Percentiles rank a stretch among this genome's conserved stretches.
Conservation (phyloP, 192 early-diverging fungal species). For the Piromyces sp. region DNA sequence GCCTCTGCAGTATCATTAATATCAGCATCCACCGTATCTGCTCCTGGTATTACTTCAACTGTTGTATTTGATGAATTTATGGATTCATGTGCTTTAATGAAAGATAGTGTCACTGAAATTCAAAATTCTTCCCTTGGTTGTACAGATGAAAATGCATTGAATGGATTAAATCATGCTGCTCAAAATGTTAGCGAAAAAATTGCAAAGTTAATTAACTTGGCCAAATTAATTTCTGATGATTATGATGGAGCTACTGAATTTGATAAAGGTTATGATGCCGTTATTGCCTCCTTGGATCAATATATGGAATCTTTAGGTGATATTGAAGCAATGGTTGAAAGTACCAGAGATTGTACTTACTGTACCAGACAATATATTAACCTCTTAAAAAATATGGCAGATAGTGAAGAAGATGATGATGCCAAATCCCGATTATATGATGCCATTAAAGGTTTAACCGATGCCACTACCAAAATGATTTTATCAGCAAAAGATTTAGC, state of each 20-base stretch:
- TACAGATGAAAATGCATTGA: constrained; percentile 6
- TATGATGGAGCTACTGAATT: constrained; percentile 10
- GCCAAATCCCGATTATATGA: constrained; percentile 14
- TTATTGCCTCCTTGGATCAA: constrained; percentile 14
- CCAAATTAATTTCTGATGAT: constrained; percentile 11
- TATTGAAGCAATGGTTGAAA: constrained; percentile 19
- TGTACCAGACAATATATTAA: constrained; percentile 25
- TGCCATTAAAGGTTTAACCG: constrained; percentile 8
- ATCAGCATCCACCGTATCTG: constrained; percentile 16
- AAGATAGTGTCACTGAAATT: constrained; percentile 11
- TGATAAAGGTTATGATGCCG: constrained; percentile 20
- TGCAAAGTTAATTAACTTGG: constrained; percentile 22
- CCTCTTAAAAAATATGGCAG: constrained; percentile 17
- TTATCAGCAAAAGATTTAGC: background rate
- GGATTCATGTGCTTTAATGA: constrained; percentile 18
- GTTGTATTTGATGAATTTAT: constrained; percentile 29
- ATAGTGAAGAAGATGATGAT: constrained; percentile 9
- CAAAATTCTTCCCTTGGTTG: background rate
- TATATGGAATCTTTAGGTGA: constrained; percentile 15
- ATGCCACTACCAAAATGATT: constrained; percentile 1
- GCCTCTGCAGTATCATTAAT: constrained; percentile 14
- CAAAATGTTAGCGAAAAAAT: constrained; percentile 21
- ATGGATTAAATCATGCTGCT: constrained; percentile 16
- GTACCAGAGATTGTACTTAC: constrained; percentile 25
- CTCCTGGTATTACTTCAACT: constrained; percentile 13